Conservation (phyloP, 1,139 yeast species). For the Kluyveromyces sp. region DNA sequence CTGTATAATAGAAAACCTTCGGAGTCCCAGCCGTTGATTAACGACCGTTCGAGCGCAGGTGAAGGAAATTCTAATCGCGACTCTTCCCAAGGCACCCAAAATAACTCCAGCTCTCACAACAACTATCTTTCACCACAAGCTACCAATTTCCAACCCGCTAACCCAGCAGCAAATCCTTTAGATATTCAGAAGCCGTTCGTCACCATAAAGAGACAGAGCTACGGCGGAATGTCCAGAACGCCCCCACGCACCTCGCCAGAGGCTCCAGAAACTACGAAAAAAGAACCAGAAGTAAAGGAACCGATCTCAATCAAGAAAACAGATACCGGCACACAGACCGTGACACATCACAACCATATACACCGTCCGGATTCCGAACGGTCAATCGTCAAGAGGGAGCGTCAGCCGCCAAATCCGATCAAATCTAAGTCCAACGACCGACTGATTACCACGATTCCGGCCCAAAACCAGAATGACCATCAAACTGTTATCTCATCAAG, state of each 20-base stretch:
- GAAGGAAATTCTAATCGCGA: background rate
- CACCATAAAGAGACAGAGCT: slow-evolving; percentile 51
- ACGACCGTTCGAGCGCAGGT: background rate
- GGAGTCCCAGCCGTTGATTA: slow-evolving; percentile 7
- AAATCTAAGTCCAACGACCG: slow-evolving; percentile 2
- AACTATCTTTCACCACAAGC: background rate
- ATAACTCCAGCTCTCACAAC: too few species aligned
- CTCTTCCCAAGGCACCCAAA: too few species aligned
- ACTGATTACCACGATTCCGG: slow-evolving; percentile 7
- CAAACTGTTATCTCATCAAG: slow-evolving; percentile 19
- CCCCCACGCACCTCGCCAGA: slow-evolving; percentile 1
- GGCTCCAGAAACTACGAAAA: background rate
- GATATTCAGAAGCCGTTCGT: slow-evolving; percentile 65
- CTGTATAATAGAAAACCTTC: slow-evolving; percentile 29
- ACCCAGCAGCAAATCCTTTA: slow-evolving; percentile 77
- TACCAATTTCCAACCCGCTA: slow-evolving; percentile 42
- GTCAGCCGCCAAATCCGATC: background rate
- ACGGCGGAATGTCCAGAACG: slow-evolving; percentile 7
- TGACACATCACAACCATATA: background rate
- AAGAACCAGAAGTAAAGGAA: background rate
- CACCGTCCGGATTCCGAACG: too few species aligned
- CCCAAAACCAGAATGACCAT: slow-evolving; percentile 1
- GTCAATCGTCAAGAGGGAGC: too few species aligned
- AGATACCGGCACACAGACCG: background rate
- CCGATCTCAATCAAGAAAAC: background rate